Evolutionary conservation across 805 yeast species (phyloP), one percentile per base, ranked within the genome.

Genomic region (Kregervanrija pseudodelftensis): DNA sequence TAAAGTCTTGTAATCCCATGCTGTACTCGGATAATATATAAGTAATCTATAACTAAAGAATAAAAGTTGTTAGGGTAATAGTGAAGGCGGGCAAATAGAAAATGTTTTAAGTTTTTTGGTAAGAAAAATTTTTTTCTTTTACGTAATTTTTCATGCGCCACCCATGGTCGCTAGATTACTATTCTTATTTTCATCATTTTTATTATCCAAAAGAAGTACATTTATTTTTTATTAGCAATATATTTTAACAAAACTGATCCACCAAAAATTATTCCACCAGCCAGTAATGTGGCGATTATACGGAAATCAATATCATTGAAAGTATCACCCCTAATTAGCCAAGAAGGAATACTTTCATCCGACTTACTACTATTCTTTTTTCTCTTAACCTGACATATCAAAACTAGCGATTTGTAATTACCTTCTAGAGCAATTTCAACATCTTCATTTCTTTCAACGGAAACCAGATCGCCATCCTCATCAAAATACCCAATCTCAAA

Each of bases 401-500:
- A 36, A 12, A 22, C 45, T 12, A 46, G 17, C 13, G 49, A 41
- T 22, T 42, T 43, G 12, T 44, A 32, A 13, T 47, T 37, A 2
- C 47, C 43, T 33, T 55, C 56, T 5, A 57, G 17, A 9, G 58
- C 58, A 38, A 52, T 49, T 33, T 57, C 57, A 41, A 70, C 49
- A 48, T 69, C 73, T 16, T 58, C 62, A 36, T 61, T 66, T 40
- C 59, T 63, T 8, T 55, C 60, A 10, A 70, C 54, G 2, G 59
- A 41, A 5, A 68, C 55, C 43, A 60, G 41, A 46, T 70, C 72
- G 2, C 58, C 60, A 28, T 67, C 73, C 31, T 65, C 67, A 42
- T 70, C 74, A 12, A 59, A 50, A 45, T 68, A 70, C 31, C 67
- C 60, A 10, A 70, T 42, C 15, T 65, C 66, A 44, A 62, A 55